Base-by-base conservation (phyloP, 1,139 yeast genomes). In the Lodderomyces jiufengensis region DNA sequence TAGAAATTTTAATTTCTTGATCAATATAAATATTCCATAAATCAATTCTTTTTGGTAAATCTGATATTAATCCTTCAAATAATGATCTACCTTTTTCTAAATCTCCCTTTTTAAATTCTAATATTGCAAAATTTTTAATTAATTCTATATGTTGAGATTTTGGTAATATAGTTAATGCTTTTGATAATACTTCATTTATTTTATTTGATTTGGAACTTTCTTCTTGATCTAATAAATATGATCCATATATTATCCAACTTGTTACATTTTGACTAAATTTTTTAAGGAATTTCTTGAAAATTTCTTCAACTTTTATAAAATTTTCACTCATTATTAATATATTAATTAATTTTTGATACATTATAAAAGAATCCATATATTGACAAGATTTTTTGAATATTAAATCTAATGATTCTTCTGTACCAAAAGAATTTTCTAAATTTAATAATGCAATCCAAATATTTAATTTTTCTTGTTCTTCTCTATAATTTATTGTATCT, bases 361-460 rank as follows among this genome's bases (percentile, higher is more conserved):
- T 84, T 10, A 76, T 70, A 49, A 75, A 75, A 1, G 95, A 73
- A 51, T 92, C 98, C 95, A 88, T 88, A 61, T 80, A 85, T 60
- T 88, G 95, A 51, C 86, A 79, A 1, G 97, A 76, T 49, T 85
- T 80, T 57, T 78, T 81, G 73, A 92, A 92, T 0, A 76, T 75
- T 21, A 80, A 87, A 38, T 86, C 90, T 37, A 90, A 63, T 4
- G 94, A 65, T 44, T 87, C 97, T 8, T 80, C 82, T 21, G 85
- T 74, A 39, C 98, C 99, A 61, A 92, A 92, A 11, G 90, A 80
- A 59, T 86, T 87, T 60, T 92, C 99, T 73, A 94, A 76, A 63
- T 94, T 92, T 51, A 92, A 76, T 55, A 88, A 63, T 1, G 97
- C 98, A 58, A 92, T 85, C 98, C 98, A 94, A 36, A 92, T 81